A percentile compares a stretch with the other conserved stretches of the same genome.
These are phyloP conservation scores for Chaetomium olivaceum DNA, from an alignment of 2,329 filamentous ascomycete genomes.

Conservation along the genomic window DNA sequence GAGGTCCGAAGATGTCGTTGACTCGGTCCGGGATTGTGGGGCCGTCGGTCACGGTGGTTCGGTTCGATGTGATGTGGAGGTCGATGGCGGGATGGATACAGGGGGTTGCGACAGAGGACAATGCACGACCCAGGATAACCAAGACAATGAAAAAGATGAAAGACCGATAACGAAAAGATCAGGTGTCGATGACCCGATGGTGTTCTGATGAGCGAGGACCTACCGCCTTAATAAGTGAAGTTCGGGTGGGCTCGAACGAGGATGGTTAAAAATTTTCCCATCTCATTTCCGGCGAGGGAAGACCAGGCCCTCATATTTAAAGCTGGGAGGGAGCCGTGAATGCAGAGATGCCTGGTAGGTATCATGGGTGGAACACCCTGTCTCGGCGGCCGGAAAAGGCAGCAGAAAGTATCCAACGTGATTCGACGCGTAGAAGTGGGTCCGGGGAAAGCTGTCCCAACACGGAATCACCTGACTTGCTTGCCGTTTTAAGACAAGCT, in stretches of 20 bases:
- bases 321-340: conserved; percentile 17
- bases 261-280: conserved; percentile 24
- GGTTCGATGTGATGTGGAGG: background rate
- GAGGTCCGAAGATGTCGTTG: conserved; percentile 2
- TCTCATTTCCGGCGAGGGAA: conserved; percentile 22
- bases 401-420: conserved; percentile 26
- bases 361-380: conserved; percentile 20
- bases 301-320: conserved; percentile 28
- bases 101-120: background rate
- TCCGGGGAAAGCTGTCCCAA: conserved; percentile 11
- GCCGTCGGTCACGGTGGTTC: background rate
- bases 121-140: background rate
- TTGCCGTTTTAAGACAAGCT: conserved; percentile 23
- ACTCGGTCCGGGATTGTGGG: conserved; percentile 9
- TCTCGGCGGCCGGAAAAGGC: conserved; percentile 28
- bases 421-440: conserved; percentile 30
- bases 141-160: conserved; percentile 1
- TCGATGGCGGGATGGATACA: background rate
- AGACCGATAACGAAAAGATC: conserved; percentile 4
- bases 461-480: conserved; percentile 31
- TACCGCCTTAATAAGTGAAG: conserved; percentile 26
- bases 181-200: conserved; percentile 14
- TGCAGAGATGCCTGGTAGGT: conserved; percentile 33
- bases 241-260: conserved; percentile 22
- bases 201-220: conserved; percentile 11